Conservation (phyloP, 2,329 filamentous ascomycete species). For the Ophiostoma sp. region DNA sequence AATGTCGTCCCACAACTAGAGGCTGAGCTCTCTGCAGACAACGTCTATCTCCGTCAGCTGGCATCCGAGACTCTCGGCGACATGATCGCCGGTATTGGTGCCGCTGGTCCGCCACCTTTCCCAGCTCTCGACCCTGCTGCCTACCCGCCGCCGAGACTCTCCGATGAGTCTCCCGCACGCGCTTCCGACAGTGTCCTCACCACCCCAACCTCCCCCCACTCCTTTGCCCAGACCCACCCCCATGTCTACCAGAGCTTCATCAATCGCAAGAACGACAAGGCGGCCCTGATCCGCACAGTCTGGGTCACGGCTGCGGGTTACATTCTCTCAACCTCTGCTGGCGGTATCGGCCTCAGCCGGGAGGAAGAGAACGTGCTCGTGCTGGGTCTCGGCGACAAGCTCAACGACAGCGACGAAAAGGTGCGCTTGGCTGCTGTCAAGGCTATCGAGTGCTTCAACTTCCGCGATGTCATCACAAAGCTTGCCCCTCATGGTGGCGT, state of each 20-base stretch:
- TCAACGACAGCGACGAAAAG: constrained; percentile 84
- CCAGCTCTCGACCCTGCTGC: constrained; percentile 71
- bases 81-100: constrained; percentile 88
- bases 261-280: constrained; percentile 80
- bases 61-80: constrained; percentile 94
- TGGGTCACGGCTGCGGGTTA: constrained; percentile 82
- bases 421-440: constrained; percentile 87
- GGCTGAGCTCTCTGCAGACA: constrained; percentile 85
- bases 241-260: constrained; percentile 79
- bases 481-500: constrained; percentile 72
- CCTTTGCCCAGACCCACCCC: constrained; percentile 78
- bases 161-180: constrained; percentile 50
- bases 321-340: constrained; percentile 85
- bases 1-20: constrained; percentile 94
- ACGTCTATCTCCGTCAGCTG: constrained; percentile 75
- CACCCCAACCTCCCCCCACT: constrained; percentile 78
- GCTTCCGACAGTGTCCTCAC: constrained; percentile 61
- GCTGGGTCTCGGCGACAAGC: constrained; percentile 68
- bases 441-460: constrained; percentile 72
- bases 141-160: constrained; percentile 70
- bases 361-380: constrained; percentile 76
- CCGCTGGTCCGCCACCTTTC: constrained; percentile 73
- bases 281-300: constrained; percentile 70
- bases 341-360: constrained; percentile 78
- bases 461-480: constrained; percentile 75